Conservation (phyloP, 2,329 filamentous ascomycete species). For the Fusarium tuaranense region DNA sequence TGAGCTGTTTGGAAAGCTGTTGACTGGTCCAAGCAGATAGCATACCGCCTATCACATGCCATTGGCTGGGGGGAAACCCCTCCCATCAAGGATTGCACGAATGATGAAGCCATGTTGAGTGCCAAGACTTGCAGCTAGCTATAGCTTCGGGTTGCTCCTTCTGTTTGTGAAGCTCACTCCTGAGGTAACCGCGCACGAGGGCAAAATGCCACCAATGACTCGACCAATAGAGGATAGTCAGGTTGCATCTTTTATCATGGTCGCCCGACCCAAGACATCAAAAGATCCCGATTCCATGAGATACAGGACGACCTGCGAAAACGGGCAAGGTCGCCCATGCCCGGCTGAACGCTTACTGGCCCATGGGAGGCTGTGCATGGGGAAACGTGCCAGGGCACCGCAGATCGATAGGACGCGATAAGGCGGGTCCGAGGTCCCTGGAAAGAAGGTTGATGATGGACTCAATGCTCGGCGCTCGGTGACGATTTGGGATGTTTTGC, state of each 20-base stretch:
- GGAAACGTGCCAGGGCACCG: slow-evolving; percentile 42
- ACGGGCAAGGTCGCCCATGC: slow-evolving; percentile 34
- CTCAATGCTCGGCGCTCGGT: slow-evolving; percentile 23
- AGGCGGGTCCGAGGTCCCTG: slow-evolving; percentile 7
- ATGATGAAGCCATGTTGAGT: slow-evolving; percentile 11
- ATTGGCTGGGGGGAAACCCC: slow-evolving; percentile 10
- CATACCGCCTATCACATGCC: background rate
- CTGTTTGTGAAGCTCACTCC: slow-evolving; percentile 10
- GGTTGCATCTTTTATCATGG: slow-evolving; percentile 3
- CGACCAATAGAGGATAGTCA: slow-evolving; percentile 17
- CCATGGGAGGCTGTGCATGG: slow-evolving; percentile 36
- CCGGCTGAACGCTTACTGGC: slow-evolving; percentile 25
- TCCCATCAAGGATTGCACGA: slow-evolving; percentile 10
- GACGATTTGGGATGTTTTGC: slow-evolving; percentile 31
- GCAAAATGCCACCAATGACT: slow-evolving; percentile 1
- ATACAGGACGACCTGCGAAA: slow-evolving; percentile 43
- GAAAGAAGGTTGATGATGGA: slow-evolving; percentile 16
- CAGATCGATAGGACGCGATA: slow-evolving; percentile 42
- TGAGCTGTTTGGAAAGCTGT: background rate
- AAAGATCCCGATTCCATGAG: slow-evolving; percentile 18
- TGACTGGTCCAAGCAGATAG: background rate
- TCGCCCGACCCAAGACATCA: slow-evolving; percentile 16
- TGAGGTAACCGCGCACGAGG: slow-evolving; percentile 31
- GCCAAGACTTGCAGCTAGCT: slow-evolving; percentile 9
- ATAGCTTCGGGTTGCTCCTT: slow-evolving; percentile 15